Evolutionary conservation across 2,329 filamentous ascomycete species (phyloP).

Genomic region (Clonostachys chloroleuca): DNA sequence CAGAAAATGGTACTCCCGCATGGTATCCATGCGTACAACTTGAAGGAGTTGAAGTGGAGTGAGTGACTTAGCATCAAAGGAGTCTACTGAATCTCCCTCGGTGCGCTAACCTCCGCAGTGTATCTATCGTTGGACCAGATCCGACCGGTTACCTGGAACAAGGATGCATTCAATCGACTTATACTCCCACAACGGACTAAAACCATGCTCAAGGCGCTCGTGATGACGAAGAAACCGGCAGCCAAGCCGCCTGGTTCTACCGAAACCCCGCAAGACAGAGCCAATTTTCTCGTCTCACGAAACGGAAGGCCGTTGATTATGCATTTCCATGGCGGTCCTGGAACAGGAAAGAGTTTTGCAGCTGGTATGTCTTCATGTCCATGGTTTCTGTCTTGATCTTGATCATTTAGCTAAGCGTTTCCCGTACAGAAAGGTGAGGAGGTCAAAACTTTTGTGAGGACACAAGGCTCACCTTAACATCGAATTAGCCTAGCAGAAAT

Average conservation of each 20-base stretch:
- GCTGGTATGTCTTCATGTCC: slow-evolving; percentile 2
- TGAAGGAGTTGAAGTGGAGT: no score
- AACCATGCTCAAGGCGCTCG: slow-evolving; percentile 17
- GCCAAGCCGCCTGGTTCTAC: slow-evolving; percentile 5
- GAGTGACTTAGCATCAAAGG: no score
- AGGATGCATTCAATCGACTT: slow-evolving; percentile 8
- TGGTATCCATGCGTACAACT: no score
- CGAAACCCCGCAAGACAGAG: no score
- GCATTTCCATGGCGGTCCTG: slow-evolving; percentile 21
- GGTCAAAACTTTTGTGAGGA: no score
- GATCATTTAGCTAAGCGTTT: no score
- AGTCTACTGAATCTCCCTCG: no score
- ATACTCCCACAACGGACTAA: slow-evolving; percentile 12
- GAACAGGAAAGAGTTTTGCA: slow-evolving; percentile 24
- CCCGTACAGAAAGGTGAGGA: no score
- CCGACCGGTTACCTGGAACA: slow-evolving; percentile 6
- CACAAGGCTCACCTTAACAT: no score
- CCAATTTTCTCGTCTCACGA: slow-evolving; percentile 21
- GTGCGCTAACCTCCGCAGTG: not conserved
- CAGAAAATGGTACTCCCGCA: no score
- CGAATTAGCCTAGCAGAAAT: not conserved
- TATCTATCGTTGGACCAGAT: not conserved
- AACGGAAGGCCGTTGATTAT: slow-evolving; percentile 22
- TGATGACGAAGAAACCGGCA: slow-evolving; percentile 10
- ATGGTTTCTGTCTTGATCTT: no score